Base-by-base conservation (phyloP, 1,284 basidiomycete species). In the Dichomitus squalens region DNA sequence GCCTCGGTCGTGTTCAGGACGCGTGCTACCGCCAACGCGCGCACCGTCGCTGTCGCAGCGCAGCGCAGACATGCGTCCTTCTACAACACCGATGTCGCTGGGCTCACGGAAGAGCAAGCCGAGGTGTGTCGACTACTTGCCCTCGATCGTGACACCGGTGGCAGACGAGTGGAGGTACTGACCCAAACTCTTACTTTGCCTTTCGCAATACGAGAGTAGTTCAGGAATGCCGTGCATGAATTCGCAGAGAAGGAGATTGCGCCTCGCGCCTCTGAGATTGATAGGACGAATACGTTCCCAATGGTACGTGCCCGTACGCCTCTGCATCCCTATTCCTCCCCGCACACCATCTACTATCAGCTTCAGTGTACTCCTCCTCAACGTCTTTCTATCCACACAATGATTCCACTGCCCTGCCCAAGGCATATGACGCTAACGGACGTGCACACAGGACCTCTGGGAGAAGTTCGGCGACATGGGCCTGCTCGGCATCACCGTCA, bases 381-480 rank as follows among this genome's bases (percentile, higher is more conserved):
- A 21, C 6, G 5, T n/a, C 9, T 35, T 25, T 23, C 18, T 21
- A 25, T 18, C 18, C 12, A 40, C 52, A 53, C 50, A 12, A 9
- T 12, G 12, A 33, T 33, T 12, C 12, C 6, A 12, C 31, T 33
- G 31, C 6, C 7, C 31, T 33, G 31, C 41, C n/a, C n/a, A n/a
- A n/a, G n/a, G 29, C 29, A 29, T 8, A 14, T 11, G 11, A 25
- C 7, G 39, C 50, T 55, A 34, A 54, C 12, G 9, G 48, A 27
- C 57, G 44, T 21, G 58, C 49, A 51, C 55, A 16, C 68, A 95
- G 91, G 89, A 95, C 69, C 76, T 96, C 18, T 96, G 95, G 90
- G 84, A 88, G 65, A 95, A 95, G 74, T 77, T 96, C 25, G 94
- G 95, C 8, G 80, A 84, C 27, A 96, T 97, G 94, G 88, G 89